A percentile compares a stretch with the other conserved stretches of the same genome.
phyloP scores from a whole-genome alignment of 73 alveolate genomes.

The Tetrahymena elliotti region DNA sequence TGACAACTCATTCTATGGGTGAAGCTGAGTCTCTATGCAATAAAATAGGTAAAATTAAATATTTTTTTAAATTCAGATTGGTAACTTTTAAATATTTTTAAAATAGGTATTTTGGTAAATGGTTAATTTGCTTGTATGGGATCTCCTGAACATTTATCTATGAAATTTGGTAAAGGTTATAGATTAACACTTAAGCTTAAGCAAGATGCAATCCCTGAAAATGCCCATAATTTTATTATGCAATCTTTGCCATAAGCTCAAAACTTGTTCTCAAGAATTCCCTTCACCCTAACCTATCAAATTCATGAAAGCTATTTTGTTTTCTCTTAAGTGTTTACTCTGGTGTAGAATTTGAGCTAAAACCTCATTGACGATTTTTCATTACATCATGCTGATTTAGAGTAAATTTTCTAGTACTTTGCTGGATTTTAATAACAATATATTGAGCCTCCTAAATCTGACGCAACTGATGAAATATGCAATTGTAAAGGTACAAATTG shows the following conservation, averaged over 20 bases:
- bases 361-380: not conserved
- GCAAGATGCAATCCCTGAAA: not conserved
- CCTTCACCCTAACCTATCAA: not conserved
- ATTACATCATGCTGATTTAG: not conserved
- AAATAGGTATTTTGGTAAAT: slow-evolving; percentile 73
- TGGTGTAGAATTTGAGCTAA: not conserved
- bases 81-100: too few relatives aligned
- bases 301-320: not conserved
- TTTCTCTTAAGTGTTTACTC: not conserved
- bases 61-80: too few relatives aligned
- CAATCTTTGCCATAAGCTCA: not conserved
- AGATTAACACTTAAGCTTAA: slow-evolving; percentile 63
- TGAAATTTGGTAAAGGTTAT: slow-evolving; percentile 86
- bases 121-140: slow-evolving; percentile 92
- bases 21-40: slow-evolving; percentile 75
- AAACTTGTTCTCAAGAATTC: not conserved
- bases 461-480: not conserved
- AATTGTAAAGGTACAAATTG: not conserved
- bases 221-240: not conserved
- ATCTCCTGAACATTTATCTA: slow-evolving; percentile 73
- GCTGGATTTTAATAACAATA: not conserved
- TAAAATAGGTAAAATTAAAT: not conserved
- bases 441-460: not conserved
- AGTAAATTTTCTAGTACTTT: not conserved
- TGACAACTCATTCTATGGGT: slow-evolving; percentile 84